Evolutionary conservation across 2,329 filamentous ascomycete genomes (phyloP), one percentile per base, ranked within the genome.

Genomic region (Aschersonia sp.): DNA sequence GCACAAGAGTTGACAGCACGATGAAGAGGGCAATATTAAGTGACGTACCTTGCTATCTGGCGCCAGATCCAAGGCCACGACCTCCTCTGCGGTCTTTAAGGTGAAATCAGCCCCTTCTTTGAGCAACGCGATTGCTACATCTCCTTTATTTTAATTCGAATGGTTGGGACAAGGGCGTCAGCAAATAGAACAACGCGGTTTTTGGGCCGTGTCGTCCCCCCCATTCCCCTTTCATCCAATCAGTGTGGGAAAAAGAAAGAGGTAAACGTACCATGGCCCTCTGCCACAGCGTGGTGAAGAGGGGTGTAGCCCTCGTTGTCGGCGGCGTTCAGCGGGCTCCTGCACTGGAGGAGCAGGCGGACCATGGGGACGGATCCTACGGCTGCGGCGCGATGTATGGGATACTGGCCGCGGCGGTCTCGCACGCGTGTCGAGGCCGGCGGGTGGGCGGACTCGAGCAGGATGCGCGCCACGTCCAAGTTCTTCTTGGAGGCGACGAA

Each of bases 401-500:
- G 77, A 49, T 96, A 79, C 61, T 96, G 90, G n/a, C 87, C 86
- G 32, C 88, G 78, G 58, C 79, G 85, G 61, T 98, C 92, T 53
- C 86, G 86, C 2, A 89, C 74, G 30, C 90, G 73, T 1, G 88
- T 78, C 5, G 83, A 87, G 10, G 87, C 90, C 1, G 75, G 68
- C 0, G 74, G 72, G 49, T 85, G 8, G 12, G 35, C 83, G 56
- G 80, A 73, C 14, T 76, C 72, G 40, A 98, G 67, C n/a, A 98
- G 76, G 49, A 79, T 79, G 45, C 81, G 82, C 30, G 87, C 87
- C 6, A 85, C 73, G 53, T 94, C 86, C 43, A 96, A 70, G 60
- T 94, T 89, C 57, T 79, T 79, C 65, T 98, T 98, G 33, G 88
- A 95, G 11, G 86, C 83, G 45, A 88, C 81, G 60, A 97, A 95